Conservation (phyloP, 441 rosid genomes). For the Croton laevigatus region DNA sequence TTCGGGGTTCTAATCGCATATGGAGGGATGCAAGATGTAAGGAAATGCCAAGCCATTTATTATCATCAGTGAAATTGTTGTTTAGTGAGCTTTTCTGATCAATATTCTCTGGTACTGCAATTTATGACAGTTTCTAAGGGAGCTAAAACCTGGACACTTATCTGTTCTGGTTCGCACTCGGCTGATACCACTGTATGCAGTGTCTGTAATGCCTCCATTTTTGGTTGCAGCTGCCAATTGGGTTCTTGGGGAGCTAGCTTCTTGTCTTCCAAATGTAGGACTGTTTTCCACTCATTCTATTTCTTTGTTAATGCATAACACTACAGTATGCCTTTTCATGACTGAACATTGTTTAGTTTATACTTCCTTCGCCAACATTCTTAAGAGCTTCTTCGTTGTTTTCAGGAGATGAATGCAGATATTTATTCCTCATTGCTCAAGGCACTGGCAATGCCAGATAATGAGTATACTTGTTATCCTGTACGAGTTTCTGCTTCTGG, state of each 20-base stretch:
- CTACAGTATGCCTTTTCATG: conserved; percentile 11
- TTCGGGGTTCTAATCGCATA: conserved; percentile 84
- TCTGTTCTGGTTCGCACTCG: conserved; percentile 51
- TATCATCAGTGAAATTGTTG: conserved; percentile 9
- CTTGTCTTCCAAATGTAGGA: conserved; percentile 76
- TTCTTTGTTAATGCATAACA: conserved; percentile 11
- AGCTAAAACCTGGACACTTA: conserved; percentile 56
- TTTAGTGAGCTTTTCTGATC: conserved; percentile 21
- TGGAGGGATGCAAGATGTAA: conserved; percentile 91
- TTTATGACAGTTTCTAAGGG: conserved; percentile 66
- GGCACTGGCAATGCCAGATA: conserved; percentile 69
- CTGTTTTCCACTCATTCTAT: conserved; percentile 19
- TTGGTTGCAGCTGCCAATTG: conserved; percentile 84
- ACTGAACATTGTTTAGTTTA: neutral
- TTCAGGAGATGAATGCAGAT: conserved; percentile 66
- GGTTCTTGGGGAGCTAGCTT: conserved; percentile 82
- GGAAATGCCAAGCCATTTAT: conserved; percentile 28
- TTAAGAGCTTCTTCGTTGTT: conserved; percentile 31
- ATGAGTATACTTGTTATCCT: conserved; percentile 56
- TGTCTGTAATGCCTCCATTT: conserved; percentile 52
- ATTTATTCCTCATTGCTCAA: conserved; percentile 68
- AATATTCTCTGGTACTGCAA: conserved; percentile 20
- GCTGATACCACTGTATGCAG: conserved; percentile 60
- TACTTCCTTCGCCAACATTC: neutral
- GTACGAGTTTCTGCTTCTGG: conserved; percentile 85